phyloP scores from a whole-genome alignment of 306 rosid genomes.

The Oemleria cerasiformis region DNA sequence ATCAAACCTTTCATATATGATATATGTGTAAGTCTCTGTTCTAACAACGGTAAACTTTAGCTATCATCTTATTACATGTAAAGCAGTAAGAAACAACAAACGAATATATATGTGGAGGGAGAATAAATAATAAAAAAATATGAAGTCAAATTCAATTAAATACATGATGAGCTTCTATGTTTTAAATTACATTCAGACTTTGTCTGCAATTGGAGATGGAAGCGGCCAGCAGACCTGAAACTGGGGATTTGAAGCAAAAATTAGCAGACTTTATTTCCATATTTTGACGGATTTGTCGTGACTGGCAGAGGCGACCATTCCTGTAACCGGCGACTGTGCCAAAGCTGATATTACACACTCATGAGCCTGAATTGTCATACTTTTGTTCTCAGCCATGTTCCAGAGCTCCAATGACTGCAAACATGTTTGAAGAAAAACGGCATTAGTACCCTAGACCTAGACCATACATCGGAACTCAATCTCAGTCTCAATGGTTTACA shows the following conservation, averaged over 20 bases:
- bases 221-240: slow-evolving; percentile 28
- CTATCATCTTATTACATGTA: slow-evolving; percentile 22
- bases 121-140: background rate
- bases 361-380: slow-evolving; percentile 75
- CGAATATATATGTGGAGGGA: slow-evolving; percentile 12
- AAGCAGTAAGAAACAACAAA: slow-evolving; percentile 5
- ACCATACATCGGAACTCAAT: too few species aligned
- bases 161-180: slow-evolving; percentile 6
- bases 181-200: slow-evolving; percentile 22
- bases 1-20: background rate
- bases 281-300: slow-evolving; percentile 84
- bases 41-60: slow-evolving; percentile 1
- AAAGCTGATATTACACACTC: slow-evolving; percentile 77
- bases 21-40: background rate
- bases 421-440: background rate
- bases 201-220: slow-evolving; percentile 11
- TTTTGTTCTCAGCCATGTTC: slow-evolving; percentile 75
- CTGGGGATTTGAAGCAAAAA: slow-evolving; percentile 23
- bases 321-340: slow-evolving; percentile 71
- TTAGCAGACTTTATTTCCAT: slow-evolving; percentile 54
- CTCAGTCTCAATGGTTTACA: too few species aligned
- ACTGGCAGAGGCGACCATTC: slow-evolving; percentile 93
- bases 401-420: slow-evolving; percentile 90
- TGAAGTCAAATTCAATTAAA: slow-evolving; percentile 18
- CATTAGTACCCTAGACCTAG: slow-evolving; percentile 9